Evolutionary conservation across 2,329 filamentous ascomycete genomes (phyloP).

Genomic region (Aspergillus costaricaensis): DNA sequence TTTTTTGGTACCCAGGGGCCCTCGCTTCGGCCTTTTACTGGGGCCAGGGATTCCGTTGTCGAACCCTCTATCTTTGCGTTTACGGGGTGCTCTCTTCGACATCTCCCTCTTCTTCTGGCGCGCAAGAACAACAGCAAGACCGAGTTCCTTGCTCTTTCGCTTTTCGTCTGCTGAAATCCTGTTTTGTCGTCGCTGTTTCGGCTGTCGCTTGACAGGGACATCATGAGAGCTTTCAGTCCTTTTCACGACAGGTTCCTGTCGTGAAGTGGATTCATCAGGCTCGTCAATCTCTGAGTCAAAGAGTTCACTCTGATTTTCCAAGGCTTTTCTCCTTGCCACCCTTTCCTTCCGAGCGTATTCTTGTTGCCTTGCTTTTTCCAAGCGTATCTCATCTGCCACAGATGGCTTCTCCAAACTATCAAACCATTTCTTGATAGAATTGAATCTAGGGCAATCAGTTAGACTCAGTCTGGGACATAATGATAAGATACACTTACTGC

Average conservation of each 20-base stretch:
- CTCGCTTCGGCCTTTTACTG: slow-evolving; percentile 10
- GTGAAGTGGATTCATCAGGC: background rate
- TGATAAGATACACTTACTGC: slow-evolving; percentile 4
- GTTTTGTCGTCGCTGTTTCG: slow-evolving; percentile 11
- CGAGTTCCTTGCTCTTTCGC: slow-evolving; percentile 15
- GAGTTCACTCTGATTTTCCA: background rate
- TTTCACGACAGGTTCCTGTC: background rate
- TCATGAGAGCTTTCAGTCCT: background rate
- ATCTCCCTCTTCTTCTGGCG: background rate
- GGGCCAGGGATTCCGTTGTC: background rate
- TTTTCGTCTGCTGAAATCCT: slow-evolving; percentile 19
- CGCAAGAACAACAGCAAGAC: slow-evolving; percentile 13
- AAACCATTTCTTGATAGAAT: slow-evolving; percentile 12
- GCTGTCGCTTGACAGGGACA: background rate
- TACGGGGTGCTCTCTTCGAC: background rate
- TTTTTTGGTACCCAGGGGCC: slow-evolving; percentile 9
- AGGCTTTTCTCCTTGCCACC: slow-evolving; percentile 2
- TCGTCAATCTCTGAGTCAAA: background rate
- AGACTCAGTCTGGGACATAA: background rate
- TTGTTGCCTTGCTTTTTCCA: slow-evolving; percentile 12
- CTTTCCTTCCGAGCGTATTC: slow-evolving; percentile 10
- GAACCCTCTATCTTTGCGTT: background rate
- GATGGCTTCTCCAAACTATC: slow-evolving; percentile 9
- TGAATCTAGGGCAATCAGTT: slow-evolving; percentile 14
- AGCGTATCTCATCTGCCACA: slow-evolving; percentile 12